Percentiles rank a stretch among this genome's conserved stretches.
Conservation (phyloP, 2,329 filamentous ascomycete species). For the Ophiocordyceps camponoti-leonardi region DNA sequence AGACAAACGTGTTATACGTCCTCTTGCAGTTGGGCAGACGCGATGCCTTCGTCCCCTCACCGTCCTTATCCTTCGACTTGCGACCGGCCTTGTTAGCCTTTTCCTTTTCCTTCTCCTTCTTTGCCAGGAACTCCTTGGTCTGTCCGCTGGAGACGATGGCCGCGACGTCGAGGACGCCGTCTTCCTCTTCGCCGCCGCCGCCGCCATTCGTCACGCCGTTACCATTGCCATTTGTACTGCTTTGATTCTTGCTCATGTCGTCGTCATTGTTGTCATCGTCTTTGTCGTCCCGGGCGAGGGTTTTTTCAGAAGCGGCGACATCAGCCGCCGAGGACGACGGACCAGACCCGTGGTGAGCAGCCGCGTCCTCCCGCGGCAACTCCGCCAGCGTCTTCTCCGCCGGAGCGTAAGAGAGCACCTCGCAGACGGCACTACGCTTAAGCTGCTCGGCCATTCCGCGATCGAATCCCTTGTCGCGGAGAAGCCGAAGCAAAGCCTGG, state of each 20-base stretch:
- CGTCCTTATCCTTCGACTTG: constrained; percentile 37
- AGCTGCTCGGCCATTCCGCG: constrained; percentile 54
- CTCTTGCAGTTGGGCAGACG: constrained; percentile 58
- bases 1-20: constrained; percentile 52
- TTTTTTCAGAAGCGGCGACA: no score
- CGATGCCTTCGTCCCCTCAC: constrained; percentile 32
- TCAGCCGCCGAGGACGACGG: no score
- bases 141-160: constrained; percentile 69
- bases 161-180: constrained; percentile 62
- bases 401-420: constrained; percentile 42
- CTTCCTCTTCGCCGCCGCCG: constrained; percentile 19
- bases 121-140: constrained; percentile 65
- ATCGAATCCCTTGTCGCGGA: constrained; percentile 41
- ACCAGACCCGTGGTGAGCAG: constrained; percentile 1
- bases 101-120: constrained; percentile 69
- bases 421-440: constrained; percentile 49
- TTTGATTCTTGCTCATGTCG: not conserved
- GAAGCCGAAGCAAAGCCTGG: constrained; percentile 47
- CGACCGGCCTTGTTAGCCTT: constrained; percentile 39
- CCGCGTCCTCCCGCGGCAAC: constrained; percentile 23
- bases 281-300: no score
- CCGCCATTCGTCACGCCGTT: constrained; percentile 4
- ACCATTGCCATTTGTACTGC: not conserved
- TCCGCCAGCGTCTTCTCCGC: constrained; percentile 28
- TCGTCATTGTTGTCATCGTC: not conserved